Evolutionary conservation across 257 asterid genomes (phyloP).

Genomic region (Fraxinus excelsior): DNA sequence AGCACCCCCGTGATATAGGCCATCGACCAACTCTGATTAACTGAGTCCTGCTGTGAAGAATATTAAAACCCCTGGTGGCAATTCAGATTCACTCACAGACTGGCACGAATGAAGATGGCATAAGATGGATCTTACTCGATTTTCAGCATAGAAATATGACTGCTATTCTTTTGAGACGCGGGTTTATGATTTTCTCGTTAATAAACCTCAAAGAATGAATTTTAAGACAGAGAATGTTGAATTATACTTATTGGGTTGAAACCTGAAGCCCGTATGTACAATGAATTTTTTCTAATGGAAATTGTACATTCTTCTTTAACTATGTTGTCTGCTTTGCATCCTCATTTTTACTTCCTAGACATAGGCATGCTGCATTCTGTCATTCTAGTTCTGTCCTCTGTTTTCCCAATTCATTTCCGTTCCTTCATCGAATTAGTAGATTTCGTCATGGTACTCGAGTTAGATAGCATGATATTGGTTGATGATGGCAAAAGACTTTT

Average conservation of each 20-base stretch:
- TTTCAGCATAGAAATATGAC: not conserved
- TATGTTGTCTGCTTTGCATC: not conserved
- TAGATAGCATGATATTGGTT: no score
- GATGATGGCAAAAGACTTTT: no score
- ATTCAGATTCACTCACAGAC: slow-evolving; percentile 18
- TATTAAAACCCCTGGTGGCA: slow-evolving; percentile 15
- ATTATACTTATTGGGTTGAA: not conserved
- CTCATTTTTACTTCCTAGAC: not conserved
- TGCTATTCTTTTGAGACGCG: slow-evolving; percentile 1
- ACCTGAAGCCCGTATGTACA: slow-evolving; percentile 21
- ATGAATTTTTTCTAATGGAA: slow-evolving; percentile 15
- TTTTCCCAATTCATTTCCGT: not conserved
- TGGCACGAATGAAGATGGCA: slow-evolving; percentile 16
- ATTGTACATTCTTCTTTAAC: slow-evolving; percentile 31
- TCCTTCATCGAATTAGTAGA: no score
- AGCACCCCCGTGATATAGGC: slow-evolving; percentile 55
- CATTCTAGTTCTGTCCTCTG: not conserved
- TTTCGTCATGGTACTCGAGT: no score
- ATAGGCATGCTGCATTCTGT: not conserved
- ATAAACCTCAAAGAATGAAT: not conserved
- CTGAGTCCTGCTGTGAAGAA: slow-evolving; percentile 1
- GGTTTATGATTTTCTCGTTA: slow-evolving; percentile 11
- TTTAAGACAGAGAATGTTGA: not conserved
- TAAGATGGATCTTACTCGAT: not conserved
- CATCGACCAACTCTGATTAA: slow-evolving; percentile 27